A percentile compares a stretch with the other conserved stretches of the same genome.
These are phyloP conservation scores for Starmerella tilneyi DNA, from an alignment of 805 yeast genomes.

Conservation along the genomic window DNA sequence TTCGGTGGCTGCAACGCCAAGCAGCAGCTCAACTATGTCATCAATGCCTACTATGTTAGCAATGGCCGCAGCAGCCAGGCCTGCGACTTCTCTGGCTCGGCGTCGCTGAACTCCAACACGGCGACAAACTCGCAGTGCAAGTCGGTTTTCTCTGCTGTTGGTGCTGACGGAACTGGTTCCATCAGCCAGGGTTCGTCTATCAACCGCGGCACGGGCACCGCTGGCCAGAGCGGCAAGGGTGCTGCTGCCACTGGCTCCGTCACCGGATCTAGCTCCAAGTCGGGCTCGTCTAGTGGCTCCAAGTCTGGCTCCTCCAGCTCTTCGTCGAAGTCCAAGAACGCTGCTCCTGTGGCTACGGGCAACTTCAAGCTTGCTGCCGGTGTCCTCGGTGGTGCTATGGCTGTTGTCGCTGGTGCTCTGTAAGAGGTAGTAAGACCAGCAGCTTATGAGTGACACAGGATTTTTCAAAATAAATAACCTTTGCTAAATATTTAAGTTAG, in stretches of 20 bases:
- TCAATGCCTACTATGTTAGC: slow-evolving; percentile 52
- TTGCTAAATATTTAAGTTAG: not conserved
- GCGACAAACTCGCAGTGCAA: slow-evolving; percentile 41
- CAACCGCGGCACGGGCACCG: slow-evolving; percentile 18
- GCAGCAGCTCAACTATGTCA: slow-evolving; percentile 56
- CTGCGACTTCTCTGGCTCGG: slow-evolving; percentile 65
- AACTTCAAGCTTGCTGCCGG: slow-evolving; percentile 19
- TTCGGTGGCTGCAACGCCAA: slow-evolving; percentile 61
- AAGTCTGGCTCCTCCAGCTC: slow-evolving; percentile 20
- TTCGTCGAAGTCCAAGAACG: slow-evolving; percentile 34
- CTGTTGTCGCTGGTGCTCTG: slow-evolving; percentile 20
- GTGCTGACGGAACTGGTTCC: slow-evolving; percentile 55
- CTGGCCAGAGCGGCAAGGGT: not conserved
- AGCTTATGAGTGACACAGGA: too few species aligned
- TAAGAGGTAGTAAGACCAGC: too few species aligned
- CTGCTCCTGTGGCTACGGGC: slow-evolving; percentile 34
- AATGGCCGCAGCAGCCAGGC: slow-evolving; percentile 40
- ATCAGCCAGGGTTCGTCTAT: slow-evolving; percentile 29
- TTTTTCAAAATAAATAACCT: not conserved
- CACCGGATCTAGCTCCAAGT: slow-evolving; percentile 9
- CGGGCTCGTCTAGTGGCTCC: slow-evolving; percentile 4
- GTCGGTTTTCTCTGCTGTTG: slow-evolving; percentile 51
- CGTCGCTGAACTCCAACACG: slow-evolving; percentile 40
- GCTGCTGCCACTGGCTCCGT: slow-evolving; percentile 10
- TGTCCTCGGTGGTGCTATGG: slow-evolving; percentile 20